Evolutionary conservation across 805 yeast species (phyloP), one percentile per base, ranked within the genome.

Genomic region (Komagataella phaffii): DNA sequence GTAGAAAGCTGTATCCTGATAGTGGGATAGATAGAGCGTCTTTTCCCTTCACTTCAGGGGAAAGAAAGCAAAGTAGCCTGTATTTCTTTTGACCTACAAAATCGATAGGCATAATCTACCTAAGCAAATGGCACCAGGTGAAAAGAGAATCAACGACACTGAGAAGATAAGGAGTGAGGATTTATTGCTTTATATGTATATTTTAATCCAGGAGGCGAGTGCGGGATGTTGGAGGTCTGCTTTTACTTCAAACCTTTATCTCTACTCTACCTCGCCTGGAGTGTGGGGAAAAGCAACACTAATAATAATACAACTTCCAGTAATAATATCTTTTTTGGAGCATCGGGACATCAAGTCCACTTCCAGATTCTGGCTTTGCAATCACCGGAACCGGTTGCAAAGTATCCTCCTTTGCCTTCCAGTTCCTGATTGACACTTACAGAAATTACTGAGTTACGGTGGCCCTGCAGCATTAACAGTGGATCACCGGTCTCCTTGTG

Each of bases 321-420:
- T 30, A 30, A 30, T 8, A 30, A 8, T 30, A 30, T 21, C 12
- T 30, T 30, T 30, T 30, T 10, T 30, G 40, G 40, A 30, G 40
- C n/a, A 30, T 30, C 14, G 14, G 40, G 12, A 5, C 40, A 8
- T 30, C 40, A 30, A 30, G 47, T 73, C 85, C 88, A 88, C 66
- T 85, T 80, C 99, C 99, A 91, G 63, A 91, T 86, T 69, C 96
- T 81, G 45, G 98, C 98, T 65, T 90, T 87, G 69, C 96, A 91
- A 70, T 91, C 98, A 66, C 98, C 99, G 68, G 88, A 79, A 53
- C 98, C 98, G 12, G 98, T 90, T 52, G 98, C 98, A 73, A 91
- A 93, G 60, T 88, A 82, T 49, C 95, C 91, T 57, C 80, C 83
- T 55, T 77, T 77, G 55, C 77, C 75, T 52, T 59, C 60, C 55